Evolutionary conservation across 805 yeast genomes (phyloP), one percentile per base, ranked within the genome.

Genomic region (Candida quercuum): DNA sequence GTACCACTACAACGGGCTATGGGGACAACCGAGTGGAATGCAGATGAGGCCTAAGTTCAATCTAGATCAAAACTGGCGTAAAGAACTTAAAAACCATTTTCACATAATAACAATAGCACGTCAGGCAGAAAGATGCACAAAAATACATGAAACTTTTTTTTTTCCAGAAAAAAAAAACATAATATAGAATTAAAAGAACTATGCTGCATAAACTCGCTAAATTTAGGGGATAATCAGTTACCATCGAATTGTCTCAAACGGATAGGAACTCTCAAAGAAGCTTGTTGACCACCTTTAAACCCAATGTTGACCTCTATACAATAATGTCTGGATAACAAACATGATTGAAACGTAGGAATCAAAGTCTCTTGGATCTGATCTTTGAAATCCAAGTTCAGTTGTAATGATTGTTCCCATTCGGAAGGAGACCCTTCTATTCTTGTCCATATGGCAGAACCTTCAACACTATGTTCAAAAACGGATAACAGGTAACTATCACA

Each of bases 331-430:
- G 80, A 71, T n/a, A 78, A 63, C 38, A 75, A 57, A 56, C 87
- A 81, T 35, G 69, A 71, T 47, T 80, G 85, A 54, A 80, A 81
- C 38, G 69, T 69, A 1, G 87, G 87, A 14, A 76, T 54, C 38
- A 81, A 53, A 1, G 78, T 76, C 33, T 72, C 67, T 33, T 59
- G 60, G 27, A 71, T 63, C 37, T 71, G 70, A 32, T 68, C 65
- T 23, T 57, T 46, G 16, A 69, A 56, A 24, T 61, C 57, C 36
- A 78, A 47, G 15, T 74, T 73, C 3, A 76, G 49, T 2, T 52
- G 52, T 3, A 77, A 28, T 11, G 43, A 45, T 39, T 57, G 38
- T 10, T 16, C 6, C 18, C 40, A 23, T 31, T 32, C 24, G 33
- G 31, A 5, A 16, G n/a, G n/a, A n/a, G 37, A 20, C 5, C 22